Evolutionary conservation across 2,329 filamentous ascomycete genomes (phyloP).

Genomic region (Ascochyta koolunga): DNA sequence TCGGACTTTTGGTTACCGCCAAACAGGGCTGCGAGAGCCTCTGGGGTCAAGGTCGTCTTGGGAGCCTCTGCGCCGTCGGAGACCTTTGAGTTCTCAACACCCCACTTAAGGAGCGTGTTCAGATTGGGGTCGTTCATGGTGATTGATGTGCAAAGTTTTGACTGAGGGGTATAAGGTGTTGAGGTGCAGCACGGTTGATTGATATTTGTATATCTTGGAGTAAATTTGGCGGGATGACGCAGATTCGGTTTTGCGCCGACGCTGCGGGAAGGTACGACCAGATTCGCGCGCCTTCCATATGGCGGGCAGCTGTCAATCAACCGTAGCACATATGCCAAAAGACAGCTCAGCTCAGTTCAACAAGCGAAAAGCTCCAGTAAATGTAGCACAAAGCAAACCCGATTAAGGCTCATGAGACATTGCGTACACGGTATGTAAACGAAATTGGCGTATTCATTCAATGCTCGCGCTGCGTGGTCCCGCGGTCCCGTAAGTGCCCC

Average conservation of each 20-base stretch:
- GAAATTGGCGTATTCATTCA: constrained; percentile 1
- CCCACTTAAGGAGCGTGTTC: constrained; percentile 82
- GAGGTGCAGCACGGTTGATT: constrained; percentile 5
- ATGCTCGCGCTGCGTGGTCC: constrained; percentile 12
- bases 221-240: constrained; percentile 36
- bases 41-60: constrained; percentile 64
- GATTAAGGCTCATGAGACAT: neutral
- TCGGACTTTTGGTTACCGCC: constrained; percentile 72
- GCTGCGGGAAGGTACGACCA: constrained; percentile 26
- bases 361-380: no score
- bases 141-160: neutral
- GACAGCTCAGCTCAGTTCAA: neutral
- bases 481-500: constrained; percentile 30
- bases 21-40: constrained; percentile 74
- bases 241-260: constrained; percentile 20
- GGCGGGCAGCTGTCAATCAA: constrained; percentile 18
- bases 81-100: constrained; percentile 66
- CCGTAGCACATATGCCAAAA: neutral
- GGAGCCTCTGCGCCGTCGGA: constrained; percentile 38
- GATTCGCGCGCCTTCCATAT: constrained; percentile 32
- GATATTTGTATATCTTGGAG: constrained; percentile 21
- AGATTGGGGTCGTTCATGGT: constrained; percentile 66
- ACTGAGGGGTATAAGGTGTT: constrained; percentile 4
- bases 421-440: neutral
- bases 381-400: neutral